These are phyloP conservation scores for Alternaria longipes DNA, from an alignment of 2,329 filamentous ascomycete genomes.

Conservation along the genomic window DNA sequence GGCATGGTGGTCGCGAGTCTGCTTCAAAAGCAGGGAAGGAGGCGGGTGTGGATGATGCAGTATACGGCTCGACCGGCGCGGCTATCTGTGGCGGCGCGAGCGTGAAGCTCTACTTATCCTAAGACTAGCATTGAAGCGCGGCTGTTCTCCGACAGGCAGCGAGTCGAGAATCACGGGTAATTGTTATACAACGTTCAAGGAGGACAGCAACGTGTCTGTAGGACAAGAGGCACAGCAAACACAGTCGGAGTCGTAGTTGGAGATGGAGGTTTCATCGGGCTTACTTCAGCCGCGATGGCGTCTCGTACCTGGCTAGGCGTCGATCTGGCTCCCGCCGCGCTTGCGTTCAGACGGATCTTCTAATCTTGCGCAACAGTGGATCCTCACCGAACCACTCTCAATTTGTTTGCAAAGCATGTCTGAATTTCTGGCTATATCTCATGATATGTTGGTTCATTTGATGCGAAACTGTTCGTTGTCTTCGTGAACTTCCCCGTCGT, in stretches of 20 bases:
- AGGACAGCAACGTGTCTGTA: background rate
- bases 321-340: constrained; percentile 17
- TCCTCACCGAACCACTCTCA: background rate
- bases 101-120: constrained; percentile 19
- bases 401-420: background rate
- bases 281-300: constrained; percentile 15
- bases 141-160: background rate
- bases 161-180: background rate
- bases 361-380: constrained; percentile 1
- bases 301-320: constrained; percentile 23
- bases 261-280: constrained; percentile 14
- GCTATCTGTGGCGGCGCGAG: constrained; percentile 23
- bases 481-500: background rate
- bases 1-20: constrained; percentile 29
- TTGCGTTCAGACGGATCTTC: background rate
- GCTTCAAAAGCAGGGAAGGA: background rate
- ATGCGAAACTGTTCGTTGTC: background rate
- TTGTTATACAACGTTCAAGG: background rate
- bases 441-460: background rate
- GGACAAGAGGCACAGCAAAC: constrained; percentile 11
- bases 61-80: constrained; percentile 6
- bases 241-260: constrained; percentile 24
- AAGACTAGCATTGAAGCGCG: constrained; percentile 16
- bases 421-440: constrained; percentile 1
- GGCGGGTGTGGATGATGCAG: background rate